Base-by-base conservation (phyloP, 2,329 filamentous ascomycete genomes). In the Keithomyces neogunnii region DNA sequence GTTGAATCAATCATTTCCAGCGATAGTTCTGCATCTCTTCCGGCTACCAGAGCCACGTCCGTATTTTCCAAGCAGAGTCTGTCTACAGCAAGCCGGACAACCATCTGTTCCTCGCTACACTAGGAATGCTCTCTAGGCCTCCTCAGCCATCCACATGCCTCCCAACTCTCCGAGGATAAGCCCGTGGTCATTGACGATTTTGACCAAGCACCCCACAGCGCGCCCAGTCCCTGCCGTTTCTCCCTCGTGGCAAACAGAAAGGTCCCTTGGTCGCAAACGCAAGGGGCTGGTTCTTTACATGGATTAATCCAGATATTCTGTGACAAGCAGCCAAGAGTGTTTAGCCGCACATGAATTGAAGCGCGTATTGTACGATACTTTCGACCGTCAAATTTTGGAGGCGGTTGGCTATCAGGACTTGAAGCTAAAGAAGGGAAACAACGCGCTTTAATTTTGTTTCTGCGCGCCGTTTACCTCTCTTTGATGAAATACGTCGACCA, bases 171-270 rank as follows among this genome's bases (percentile, higher is more conserved):
- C 13, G 52, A 53, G 31, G 51, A 55, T 40, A 47, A 48, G 4
- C 51, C 58, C 33, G 57, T 60, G 52, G 58, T 58, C 10, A 35
- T 47, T 35, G 59, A 58, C n/a, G 60, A 61, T 46, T 66, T 70
- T 47, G 63, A 69, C 51, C 53, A 58, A 26, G 67, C 66, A 26
- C 66, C 67, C 56, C 60, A n/a, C 61, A 63, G 7, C 69, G 66
- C 45, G 51, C 53, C 31, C 63, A 60, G 13, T 51, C 61, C 13
- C 67, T 64, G 7, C 46, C 66, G 7, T 57, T 61, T 1, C 44
- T 56, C 10, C 46, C 59, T 29, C 55, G 58, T 19, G 28, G 48
- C 19, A 6, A 29, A 19, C 26, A 13, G 6, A 30, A 10, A 44
- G 6, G 11, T 10, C 3, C 6, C 6, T 44, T n/a, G 3, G 19